Base-by-base conservation (phyloP, 1,284 basidiomycete genomes). In the Sporisorium exsertum region DNA sequence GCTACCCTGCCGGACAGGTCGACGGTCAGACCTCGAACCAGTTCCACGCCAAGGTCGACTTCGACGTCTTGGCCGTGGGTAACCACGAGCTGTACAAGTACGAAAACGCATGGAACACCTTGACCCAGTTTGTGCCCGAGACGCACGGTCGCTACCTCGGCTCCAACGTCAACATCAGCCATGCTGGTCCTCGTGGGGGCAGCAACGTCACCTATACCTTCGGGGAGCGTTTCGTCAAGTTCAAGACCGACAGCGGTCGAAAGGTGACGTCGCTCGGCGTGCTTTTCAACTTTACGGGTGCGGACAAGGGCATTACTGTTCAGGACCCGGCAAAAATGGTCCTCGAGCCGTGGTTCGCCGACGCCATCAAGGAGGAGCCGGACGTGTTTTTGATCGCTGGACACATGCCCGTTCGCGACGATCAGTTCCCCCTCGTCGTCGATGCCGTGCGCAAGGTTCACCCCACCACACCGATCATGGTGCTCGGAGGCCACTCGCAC, bases 51-150 rank as follows among this genome's bases (percentile, higher is more conserved):
- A 87, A 90, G 72, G 87, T 95, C 22, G 90, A 91, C 0, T 95
- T 93, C 81, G 94, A 96, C 81, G 81, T 94, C 7, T 89, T 95
- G 79, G 87, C 92, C 0, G 93, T 95, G 62, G 94, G 94, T 81
- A 95, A 95, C 82, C 94, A 95, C 81, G 94, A 95, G 87, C 86
- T 95, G 37, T 95, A 95, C 86, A 88, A 90, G 65, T 94, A 94
- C 83, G 88, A 87, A 2, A 89, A 92, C 81, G 90, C 92, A 0
- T 88, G 90, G 55, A 92, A 94, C 85, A 92, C 93, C 89, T 91
- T 92, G 86, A 87, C 89, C 64, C 91, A 93, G 84, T 93, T 93
- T 80, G 91, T 88, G 3, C 92, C 92, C 2, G 27, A 54, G 55
- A 55, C 68, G 26, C 24, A 66, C 18, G 78, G 77, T 20, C 78